Evolutionary conservation across 768 basidiomycete genomes (phyloP), one percentile per base, ranked within the genome.

Genomic region (Amanita thiersii): DNA sequence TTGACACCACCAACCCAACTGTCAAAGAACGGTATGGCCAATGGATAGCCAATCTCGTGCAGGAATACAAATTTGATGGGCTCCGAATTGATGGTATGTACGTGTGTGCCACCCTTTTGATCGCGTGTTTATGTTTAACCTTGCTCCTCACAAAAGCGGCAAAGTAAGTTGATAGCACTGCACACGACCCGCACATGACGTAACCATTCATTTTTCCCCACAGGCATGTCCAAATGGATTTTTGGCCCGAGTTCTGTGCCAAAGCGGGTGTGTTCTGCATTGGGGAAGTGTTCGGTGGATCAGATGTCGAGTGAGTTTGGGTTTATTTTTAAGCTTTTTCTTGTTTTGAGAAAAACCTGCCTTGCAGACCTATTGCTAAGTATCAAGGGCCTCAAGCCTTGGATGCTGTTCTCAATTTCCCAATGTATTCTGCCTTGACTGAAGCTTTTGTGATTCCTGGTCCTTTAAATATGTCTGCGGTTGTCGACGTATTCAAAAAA

Each of bases 191-290:
- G 33, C 18, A 33, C 44, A 15, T n/a, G 10, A 44, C 12, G 12
- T 36, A 35, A 33, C 39, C 32, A 35, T 20, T 5, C 23, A 8
- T 18, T 33, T 26, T 35, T 5, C 17, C 26, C 21, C 46, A 46
- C 68, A 71, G 69, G 57, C 88, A 91, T 54, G 79, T 90, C 39
- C 69, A 79, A 40, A 68, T 72, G 40, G 62, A 68, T 33, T 93
- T 92, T 57, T 91, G 86, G 87, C 78, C 83, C 1, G 53, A 53
- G 4, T 90, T 92, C 53, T 79, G 78, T 50, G 63, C 58, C 33
- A 76, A 74, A n/a, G 84, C 86, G 0, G 86, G 81, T 9, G 82
- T 90, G 7, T 90, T 84, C 62, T 90, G 85, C 52, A 81, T 90
- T 40, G 90, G 90, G 29, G 88, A 91, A 61, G 82, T 92, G 35